Evolutionary conservation across 1,284 basidiomycete species (phyloP), one percentile per base, ranked within the genome.

Genomic region (Paramarasmius palmivorus): DNA sequence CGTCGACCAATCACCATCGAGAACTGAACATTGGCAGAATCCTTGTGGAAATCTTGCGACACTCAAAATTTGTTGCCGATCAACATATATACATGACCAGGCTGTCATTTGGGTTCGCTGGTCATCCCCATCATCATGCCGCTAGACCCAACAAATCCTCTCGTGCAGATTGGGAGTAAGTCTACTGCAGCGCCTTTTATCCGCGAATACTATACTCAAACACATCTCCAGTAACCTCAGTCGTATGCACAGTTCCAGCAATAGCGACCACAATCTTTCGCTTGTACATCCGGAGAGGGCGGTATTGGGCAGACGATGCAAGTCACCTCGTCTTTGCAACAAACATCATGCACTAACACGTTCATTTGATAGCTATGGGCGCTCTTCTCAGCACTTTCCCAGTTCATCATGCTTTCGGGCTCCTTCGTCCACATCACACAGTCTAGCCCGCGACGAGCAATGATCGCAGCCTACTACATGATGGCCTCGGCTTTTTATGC

Each of bases 161-260:
- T 69, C 41, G 57, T 68, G 35, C 59, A 66, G 57, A 59, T 70
- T 34, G 68, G 69, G 53, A 61, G 62, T 87, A 79, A 4, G 84
- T 50, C 12, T 32, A 6, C 6, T 6, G 29, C 29, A 32, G 7
- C 6, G 6, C 29, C 29, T 6, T 32, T 12, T 6, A 32, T 6
- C 12, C 12, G 12, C 7, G 29, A 6, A 6, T 6, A 6, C 12
- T 12, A 32, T 32, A 32, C 29, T 32, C 29, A 12, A 12, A 12
- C 12, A 6, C 29, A 8, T n/a, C 14, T 49, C 34, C 15, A 53
- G 35, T 41, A 10, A 19, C 38, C 48, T 25, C 47, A 14, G 34
- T 53, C 20, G 29, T 26, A n/a, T 40, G 23, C 48, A 38, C 37
- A 17, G 8, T 48, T 25, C 34, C 53, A 26, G 49, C 49, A 1